phyloP scores from a whole-genome alignment of 768 basidiomycete genomes.

The Leucogyrophana mollusca region DNA sequence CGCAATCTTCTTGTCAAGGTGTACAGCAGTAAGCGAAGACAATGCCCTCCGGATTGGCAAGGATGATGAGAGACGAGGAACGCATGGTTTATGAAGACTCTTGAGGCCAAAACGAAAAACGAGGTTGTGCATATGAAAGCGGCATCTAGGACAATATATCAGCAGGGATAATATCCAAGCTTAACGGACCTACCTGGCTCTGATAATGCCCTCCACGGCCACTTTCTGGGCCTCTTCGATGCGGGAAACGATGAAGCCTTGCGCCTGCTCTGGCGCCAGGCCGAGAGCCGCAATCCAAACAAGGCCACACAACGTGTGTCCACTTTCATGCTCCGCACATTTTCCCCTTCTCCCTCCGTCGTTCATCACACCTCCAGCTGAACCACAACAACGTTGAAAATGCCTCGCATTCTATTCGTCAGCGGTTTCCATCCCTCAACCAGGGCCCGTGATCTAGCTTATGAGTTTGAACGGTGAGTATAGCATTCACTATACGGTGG shows the following conservation, averaged over 20 bases:
- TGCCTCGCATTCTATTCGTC: slow-evolving; percentile 86
- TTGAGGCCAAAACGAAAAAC: slow-evolving; percentile 7
- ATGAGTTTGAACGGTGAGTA: slow-evolving; percentile 80
- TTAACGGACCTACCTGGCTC: neutral
- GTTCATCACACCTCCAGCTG: slow-evolving; percentile 17
- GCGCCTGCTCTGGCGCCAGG: neutral
- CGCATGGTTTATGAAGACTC: slow-evolving; percentile 5
- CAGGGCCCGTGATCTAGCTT: slow-evolving; percentile 80
- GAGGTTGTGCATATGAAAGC: slow-evolving; percentile 18
- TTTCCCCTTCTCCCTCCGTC: slow-evolving; percentile 15
- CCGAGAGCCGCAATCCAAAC: slow-evolving; percentile 37
- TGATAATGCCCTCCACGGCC: neutral
- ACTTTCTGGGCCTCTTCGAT: no score
- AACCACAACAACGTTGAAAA: slow-evolving; percentile 18
- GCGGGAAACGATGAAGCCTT: neutral
- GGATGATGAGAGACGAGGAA: neutral
- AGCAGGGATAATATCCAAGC: slow-evolving; percentile 7
- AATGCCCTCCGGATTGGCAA: slow-evolving; percentile 2
- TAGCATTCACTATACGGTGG: neutral
- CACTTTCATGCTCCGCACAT: slow-evolving; percentile 30
- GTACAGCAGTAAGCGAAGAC: slow-evolving; percentile 19
- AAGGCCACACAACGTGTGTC: slow-evolving; percentile 20
- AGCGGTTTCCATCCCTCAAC: slow-evolving; percentile 84
- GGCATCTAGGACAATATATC: slow-evolving; percentile 8
- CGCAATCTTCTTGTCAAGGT: slow-evolving; percentile 17